Base-by-base conservation (phyloP, 2,329 filamentous ascomycete genomes). In the Leptographium flavum region DNA sequence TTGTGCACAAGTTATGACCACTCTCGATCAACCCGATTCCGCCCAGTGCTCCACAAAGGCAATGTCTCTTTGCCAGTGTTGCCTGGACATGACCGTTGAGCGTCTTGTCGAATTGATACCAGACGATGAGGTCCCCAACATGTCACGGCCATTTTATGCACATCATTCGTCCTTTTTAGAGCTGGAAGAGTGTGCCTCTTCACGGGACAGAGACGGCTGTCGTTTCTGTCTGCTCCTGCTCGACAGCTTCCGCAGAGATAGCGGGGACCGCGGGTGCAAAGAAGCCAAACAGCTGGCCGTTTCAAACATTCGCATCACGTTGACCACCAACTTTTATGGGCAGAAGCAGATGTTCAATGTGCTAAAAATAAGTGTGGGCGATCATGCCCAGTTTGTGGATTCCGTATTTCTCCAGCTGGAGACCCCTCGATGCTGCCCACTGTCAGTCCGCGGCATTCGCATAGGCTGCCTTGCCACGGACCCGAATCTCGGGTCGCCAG, bases 81-180 rank as follows among this genome's bases (percentile, higher is more conserved):
- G 42, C 11, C 32, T 15, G n/a, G 42, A 32, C 32, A 43, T 43
- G 42, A 43, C 35, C 17, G 17, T 43, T 14, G 42, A 30, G n/a
- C 42, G 35, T 37, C 35, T 37, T 21, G 35, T 37, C 9, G 35
- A 21, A 19, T 33, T 43, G 15, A 43, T 43, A 4, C 45, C 41
- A 6, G 21, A 25, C n/a, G n/a, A n/a, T n/a, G n/a, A n/a, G n/a
- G n/a, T n/a, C n/a, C n/a, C n/a, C n/a, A n/a, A n/a, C n/a, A n/a
- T n/a, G n/a, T n/a, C n/a, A 9, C 19, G 15, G 11, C 15, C 19
- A 14, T 47, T 27, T 37, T 43, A 43, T 30, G 15, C 25, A 22
- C 45, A 47, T 31, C 45, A 43, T 21, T 8, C 36, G 1, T 47
- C 45, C 14, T 47, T 47, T 21, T 5, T 17, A 5, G 40, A 43